These are phyloP conservation scores for Porcisia hertigi DNA, from an alignment of 208 protist species.

Conservation along the genomic window DNA sequence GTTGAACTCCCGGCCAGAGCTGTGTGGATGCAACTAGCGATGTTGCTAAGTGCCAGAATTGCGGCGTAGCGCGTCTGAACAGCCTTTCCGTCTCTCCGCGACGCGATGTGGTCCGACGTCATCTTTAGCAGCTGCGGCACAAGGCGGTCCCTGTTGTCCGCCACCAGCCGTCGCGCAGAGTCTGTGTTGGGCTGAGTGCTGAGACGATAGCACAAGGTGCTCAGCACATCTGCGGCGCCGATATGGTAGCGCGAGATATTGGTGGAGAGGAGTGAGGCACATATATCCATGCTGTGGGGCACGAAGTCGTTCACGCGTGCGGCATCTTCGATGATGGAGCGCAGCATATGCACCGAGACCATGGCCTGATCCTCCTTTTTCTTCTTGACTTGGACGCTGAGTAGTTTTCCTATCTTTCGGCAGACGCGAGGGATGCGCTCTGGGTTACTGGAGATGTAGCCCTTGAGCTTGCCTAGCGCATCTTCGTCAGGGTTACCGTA, in stretches of 20 bases:
- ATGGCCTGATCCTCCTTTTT: constrained; percentile 54
- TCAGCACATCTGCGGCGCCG: constrained; percentile 67
- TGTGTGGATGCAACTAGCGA: constrained; percentile 53
- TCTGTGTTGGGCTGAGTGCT: constrained; percentile 44
- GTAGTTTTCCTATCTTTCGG: constrained; percentile 76
- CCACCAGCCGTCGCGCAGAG: constrained; percentile 59
- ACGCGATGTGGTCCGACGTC: constrained; percentile 37
- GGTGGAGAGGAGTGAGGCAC: constrained; percentile 44
- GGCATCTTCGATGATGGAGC: constrained; percentile 58
- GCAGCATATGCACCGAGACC: constrained; percentile 68
- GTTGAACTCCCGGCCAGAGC: constrained; percentile 40
- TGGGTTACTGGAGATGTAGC: constrained; percentile 76
- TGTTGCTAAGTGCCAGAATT: constrained; percentile 54
- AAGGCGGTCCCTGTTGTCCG: constrained; percentile 56
- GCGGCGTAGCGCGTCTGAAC: constrained; percentile 60
- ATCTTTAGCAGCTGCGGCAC: constrained; percentile 70
- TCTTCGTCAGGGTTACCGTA: constrained; percentile 54
- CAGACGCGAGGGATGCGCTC: constrained; percentile 86
- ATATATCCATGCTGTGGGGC: constrained; percentile 69
- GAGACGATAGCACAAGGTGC: constrained; percentile 63
- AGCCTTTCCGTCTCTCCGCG: constrained; percentile 22
- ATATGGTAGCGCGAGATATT: constrained; percentile 47
- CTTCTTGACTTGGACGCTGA: constrained; percentile 37
- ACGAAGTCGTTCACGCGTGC: constrained; percentile 67
- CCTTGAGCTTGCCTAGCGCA: constrained; percentile 64